Evolutionary conservation across 352 stramenopile genomes (phyloP).

Genomic region (Phytophthora aleatoria): DNA sequence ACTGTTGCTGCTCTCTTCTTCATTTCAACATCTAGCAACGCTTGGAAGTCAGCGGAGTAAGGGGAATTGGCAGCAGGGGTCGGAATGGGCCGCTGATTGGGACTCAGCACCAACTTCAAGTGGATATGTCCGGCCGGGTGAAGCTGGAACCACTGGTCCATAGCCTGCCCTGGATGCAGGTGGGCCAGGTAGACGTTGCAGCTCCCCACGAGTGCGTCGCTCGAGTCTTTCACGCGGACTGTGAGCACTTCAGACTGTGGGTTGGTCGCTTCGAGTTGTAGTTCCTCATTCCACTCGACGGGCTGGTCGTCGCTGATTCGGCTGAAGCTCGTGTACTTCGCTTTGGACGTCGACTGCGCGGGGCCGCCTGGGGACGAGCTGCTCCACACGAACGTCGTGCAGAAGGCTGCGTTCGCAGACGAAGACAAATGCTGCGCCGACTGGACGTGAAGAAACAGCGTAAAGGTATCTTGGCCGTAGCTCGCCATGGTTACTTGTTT

Average conservation of each 20-base stretch:
- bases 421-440: conserved; percentile 21
- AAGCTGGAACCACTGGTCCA: conserved; percentile 56
- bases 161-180: conserved; percentile 28
- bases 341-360: background rate
- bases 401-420: conserved; percentile 14
- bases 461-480: conserved; percentile 17
- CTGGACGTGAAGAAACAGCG: conserved; percentile 11
- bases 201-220: conserved; percentile 33
- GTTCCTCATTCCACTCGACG: conserved; percentile 30
- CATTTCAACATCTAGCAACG: conserved; percentile 15
- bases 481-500: conserved; percentile 9
- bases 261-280: conserved; percentile 16
- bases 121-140: conserved; percentile 43
- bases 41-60: conserved; percentile 15
- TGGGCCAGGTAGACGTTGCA: conserved; percentile 53
- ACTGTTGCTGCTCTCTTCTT: conserved; percentile 12
- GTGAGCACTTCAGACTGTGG: conserved; percentile 18
- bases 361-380: conserved; percentile 8
- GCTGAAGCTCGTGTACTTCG: conserved; percentile 27
- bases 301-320: background rate
- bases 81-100: conserved; percentile 12
- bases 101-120: conserved; percentile 35
- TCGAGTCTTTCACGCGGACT: conserved; percentile 27
- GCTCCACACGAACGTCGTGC: conserved; percentile 26
- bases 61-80: conserved; percentile 7